phyloP scores from a whole-genome alignment of 208 protist species.

The Spongospora subterranea region DNA sequence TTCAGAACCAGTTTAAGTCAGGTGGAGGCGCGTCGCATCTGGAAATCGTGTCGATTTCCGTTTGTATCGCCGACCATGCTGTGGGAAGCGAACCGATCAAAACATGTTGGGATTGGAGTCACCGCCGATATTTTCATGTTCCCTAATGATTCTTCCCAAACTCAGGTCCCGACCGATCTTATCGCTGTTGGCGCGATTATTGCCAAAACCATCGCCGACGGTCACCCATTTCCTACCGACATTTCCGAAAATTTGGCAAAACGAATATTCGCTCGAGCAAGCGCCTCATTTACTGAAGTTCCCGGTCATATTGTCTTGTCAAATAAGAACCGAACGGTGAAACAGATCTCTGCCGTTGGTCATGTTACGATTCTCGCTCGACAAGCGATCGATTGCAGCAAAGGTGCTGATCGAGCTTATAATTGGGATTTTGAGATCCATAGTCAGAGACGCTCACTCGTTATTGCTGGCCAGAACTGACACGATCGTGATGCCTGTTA shows the following conservation, averaged over 20 bases:
- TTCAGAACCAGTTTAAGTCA: no score
- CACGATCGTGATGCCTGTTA: no score
- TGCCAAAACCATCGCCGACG: neutral
- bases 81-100: neutral
- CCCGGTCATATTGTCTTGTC: neutral
- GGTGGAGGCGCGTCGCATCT: neutral
- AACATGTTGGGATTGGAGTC: neutral
- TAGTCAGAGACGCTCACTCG: neutral
- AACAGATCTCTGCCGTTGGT: no score
- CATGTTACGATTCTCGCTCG: neutral
- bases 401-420: neutral
- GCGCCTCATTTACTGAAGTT: neutral
- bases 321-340: neutral
- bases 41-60: neutral
- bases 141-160: no score
- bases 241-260: neutral
- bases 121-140: no score
- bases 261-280: neutral
- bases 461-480: neutral
- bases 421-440: neutral
- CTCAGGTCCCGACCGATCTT: neutral
- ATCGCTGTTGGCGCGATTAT: neutral
- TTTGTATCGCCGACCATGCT: neutral
- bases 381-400: neutral
- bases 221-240: neutral